A percentile compares a stretch with the other conserved stretches of the same genome.
phyloP scores from a whole-genome alignment of 192 early-diverging fungal genomes.

The Backusella tarrabulga region DNA sequence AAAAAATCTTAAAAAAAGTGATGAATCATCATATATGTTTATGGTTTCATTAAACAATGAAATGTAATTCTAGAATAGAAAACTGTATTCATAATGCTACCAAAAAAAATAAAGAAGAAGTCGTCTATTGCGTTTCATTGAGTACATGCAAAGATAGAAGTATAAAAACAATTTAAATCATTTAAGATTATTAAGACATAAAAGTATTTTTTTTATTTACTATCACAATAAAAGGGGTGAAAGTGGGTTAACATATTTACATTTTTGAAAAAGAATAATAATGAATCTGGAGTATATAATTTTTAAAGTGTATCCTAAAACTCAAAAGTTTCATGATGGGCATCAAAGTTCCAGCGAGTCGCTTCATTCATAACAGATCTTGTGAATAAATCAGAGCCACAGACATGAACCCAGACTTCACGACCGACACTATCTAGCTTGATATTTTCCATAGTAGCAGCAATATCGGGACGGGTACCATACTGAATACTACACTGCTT shows the following conservation, averaged over 20 bases:
- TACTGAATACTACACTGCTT: not conserved
- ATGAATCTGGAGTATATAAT: not conserved
- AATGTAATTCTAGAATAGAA: too few species aligned
- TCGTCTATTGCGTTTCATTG: too few species aligned
- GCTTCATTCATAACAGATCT: conserved; percentile 30
- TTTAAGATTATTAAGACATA: not conserved
- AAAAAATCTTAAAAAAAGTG: too few species aligned
- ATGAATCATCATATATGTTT: too few species aligned
- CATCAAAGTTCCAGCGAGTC: conserved; percentile 22
- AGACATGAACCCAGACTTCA: conserved; percentile 36
- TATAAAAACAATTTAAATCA: not conserved
- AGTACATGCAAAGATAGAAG: too few species aligned
- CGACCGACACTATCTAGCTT: conserved; percentile 8
- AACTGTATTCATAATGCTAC: too few species aligned
- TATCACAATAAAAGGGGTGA: not conserved
- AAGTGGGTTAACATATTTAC: not conserved
- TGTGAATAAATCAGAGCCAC: conserved; percentile 38
- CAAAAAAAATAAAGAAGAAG: too few species aligned
- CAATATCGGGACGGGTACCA: conserved; percentile 29
- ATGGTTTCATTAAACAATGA: too few species aligned
- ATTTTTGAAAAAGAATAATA: not conserved
- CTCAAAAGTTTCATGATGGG: conserved; percentile 43
- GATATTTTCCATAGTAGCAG: conserved; percentile 19
- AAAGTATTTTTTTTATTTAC: not conserved
- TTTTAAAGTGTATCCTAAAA: conserved; percentile 18